Evolutionary conservation across 768 basidiomycete genomes (phyloP).

Genomic region (Cystofilobasidium capitatum): DNA sequence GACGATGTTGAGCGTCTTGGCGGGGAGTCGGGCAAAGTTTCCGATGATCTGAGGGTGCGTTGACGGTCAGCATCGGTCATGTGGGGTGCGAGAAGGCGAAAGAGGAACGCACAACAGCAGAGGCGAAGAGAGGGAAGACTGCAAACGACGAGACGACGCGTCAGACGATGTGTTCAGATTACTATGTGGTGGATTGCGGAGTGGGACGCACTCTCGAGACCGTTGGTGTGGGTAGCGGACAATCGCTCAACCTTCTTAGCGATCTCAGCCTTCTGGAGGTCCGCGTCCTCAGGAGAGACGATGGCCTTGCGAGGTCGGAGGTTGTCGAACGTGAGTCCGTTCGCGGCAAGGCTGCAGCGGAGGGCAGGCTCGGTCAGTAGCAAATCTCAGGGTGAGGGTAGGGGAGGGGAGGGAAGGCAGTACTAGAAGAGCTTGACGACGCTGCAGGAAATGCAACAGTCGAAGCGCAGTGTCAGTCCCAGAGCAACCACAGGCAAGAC

Average conservation of each 20-base stretch:
- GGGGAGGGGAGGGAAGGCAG: not conserved
- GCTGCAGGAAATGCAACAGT: not conserved
- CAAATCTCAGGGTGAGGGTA: not conserved
- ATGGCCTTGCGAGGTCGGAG: constrained; percentile 1
- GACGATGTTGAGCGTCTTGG: constrained; percentile 24
- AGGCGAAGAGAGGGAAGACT: constrained; percentile 20
- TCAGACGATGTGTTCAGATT: not conserved
- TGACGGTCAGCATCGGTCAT: not conserved
- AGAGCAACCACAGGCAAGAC: not conserved
- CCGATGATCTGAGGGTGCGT: constrained; percentile 14
- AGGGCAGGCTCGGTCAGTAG: not conserved
- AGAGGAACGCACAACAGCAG: constrained; percentile 1
- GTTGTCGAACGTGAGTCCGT: constrained; percentile 16
- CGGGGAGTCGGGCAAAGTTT: constrained; percentile 24
- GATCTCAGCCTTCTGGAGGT: constrained; percentile 8
- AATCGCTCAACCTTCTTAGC: constrained; percentile 7
- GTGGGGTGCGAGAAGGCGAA: too few relatives aligned
- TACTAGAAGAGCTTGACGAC: constrained; percentile 11
- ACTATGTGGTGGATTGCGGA: not conserved
- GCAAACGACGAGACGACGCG: not conserved
- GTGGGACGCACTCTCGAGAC: constrained; percentile 15
- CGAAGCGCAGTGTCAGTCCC: not conserved
- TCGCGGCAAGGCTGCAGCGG: not conserved
- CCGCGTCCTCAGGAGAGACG: not conserved
- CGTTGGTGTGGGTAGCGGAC: constrained; percentile 16